Evolutionary conservation across 805 yeast genomes (phyloP), one percentile per base, ranked within the genome.

Genomic region (Ascoidea asiatica): DNA sequence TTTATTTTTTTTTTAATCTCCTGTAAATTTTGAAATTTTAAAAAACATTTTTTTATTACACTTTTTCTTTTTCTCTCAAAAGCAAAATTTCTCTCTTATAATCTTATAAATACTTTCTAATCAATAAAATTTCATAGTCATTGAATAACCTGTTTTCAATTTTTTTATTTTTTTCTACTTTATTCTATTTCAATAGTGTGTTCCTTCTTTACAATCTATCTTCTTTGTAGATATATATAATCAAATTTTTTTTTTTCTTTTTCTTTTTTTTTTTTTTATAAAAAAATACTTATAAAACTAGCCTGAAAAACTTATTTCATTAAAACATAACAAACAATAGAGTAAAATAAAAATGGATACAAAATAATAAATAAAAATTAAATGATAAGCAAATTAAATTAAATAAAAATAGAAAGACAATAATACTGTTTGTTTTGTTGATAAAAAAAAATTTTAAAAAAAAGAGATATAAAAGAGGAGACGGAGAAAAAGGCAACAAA

Each of bases 161-260:
- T 20, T 15, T 20, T 37, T 37, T 37, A 19, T 37, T 20, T 37
- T 15, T 37, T 20, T 37, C 39, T 37, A 7, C 19, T 20, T 37
- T 20, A 17, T 11, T 37, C 39, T 11, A 19, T 37, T 11, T 37
- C 39, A 7, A 19, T 37, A 17, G 17, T 20, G 13, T 43, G 21
- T 22, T 42, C 44, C 19, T 39, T 36, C 21, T 37, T 39, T 21
- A 13, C 18, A 19, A 39, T 43, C 15, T 21, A 17, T 43, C 37
- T 11, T 38, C 7, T 21, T 39, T 39, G 23, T 39, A 22, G 21
- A 39, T 39, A 21, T 39, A 20, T 18, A 39, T 39, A 8, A 15
- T 19, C 6, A 22, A 8, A 37, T 7, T 18, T n/a, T 11, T n/a
- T n/a, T 37, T 18, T 11, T 18, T 11, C 7, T 37, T 37, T 37